phyloP scores from a whole-genome alignment of 2,329 filamentous ascomycete species.

The Neopestalotiopsis sp. region DNA sequence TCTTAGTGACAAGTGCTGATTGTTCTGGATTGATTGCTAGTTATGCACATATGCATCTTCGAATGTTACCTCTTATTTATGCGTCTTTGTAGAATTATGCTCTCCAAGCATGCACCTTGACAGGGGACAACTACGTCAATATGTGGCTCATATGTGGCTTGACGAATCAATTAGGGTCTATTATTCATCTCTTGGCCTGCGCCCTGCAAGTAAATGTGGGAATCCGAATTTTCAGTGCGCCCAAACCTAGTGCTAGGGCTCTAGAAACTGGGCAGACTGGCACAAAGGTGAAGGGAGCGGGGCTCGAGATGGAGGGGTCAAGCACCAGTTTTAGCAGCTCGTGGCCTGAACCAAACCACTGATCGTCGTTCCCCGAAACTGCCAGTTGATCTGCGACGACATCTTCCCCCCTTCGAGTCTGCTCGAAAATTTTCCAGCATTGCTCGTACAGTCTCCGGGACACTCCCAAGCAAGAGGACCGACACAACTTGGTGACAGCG shows the following conservation, averaged over 20 bases:
- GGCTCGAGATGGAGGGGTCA: not conserved
- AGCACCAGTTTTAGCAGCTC: not conserved
- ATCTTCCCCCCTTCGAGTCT: not conserved
- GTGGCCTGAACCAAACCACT: not conserved
- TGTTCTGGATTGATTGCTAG: not conserved
- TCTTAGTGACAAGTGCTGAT: no score
- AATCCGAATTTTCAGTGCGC: not conserved
- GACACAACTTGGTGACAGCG: not conserved
- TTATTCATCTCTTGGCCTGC: not conserved
- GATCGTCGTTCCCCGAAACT: not conserved
- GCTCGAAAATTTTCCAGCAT: not conserved
- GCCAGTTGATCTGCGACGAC: not conserved
- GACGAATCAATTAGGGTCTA: slow-evolving; percentile 1
- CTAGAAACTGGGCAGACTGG: not conserved
- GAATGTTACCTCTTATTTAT: not conserved
- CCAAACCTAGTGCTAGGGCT: slow-evolving; percentile 1
- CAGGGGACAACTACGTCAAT: not conserved
- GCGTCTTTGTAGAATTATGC: not conserved
- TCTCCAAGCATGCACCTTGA: not conserved
- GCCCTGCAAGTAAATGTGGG: not conserved
- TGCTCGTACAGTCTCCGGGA: not conserved
- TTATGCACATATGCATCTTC: not conserved
- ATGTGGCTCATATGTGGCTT: not conserved
- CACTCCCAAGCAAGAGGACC: not conserved
- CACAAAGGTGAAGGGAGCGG: not conserved